Base-by-base conservation (phyloP, 257 asterid species). In the Verbena officinalis region DNA sequence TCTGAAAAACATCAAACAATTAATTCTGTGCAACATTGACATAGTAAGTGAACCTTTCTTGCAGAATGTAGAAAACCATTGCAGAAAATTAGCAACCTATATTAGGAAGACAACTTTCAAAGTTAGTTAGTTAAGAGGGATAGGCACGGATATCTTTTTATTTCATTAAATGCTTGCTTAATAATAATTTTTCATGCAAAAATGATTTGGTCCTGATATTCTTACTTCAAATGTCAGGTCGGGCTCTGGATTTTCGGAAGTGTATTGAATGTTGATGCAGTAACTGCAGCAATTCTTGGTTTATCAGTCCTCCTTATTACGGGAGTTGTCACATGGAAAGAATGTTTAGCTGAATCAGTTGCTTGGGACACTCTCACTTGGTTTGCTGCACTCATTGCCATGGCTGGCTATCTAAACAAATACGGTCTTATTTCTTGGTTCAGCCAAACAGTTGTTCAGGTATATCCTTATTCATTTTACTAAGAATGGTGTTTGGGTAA, bases 281-380 rank as follows among this genome's bases (percentile, higher is more conserved):
- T 93, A 59, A 86, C 95, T 33, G 95, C 99, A 14, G 99, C 99
- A 38, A 93, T 93, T 74, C 96, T 93, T 72, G 96, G 99, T 43
- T 68, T 93, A 55, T 77, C 96, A 3, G 92, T 90, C 65, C 97
- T 93, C 69, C 95, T 93, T 31, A 69, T 86, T 34, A 79, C 95
- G 14, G 99, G 99, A 30, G 99, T 93, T 1, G 97, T 93, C 58
- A 86, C 97, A 5, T 93, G 99, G 97, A 93, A 93, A 73, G 99
- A 93, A 78, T 93, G 99, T 79, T 76, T 93, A 55, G 90, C 95
- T 55, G 99, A 93, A 79, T 74, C 99, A 24, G 99, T 93, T 74
- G 99, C 99, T n/a, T 93, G 99, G 99, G 99, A 93, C 64, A 93
- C 99, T 19, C 95, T 93, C 43, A 93, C 99, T 10, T 93, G 99